Percentiles rank a stretch among this genome's conserved stretches.
These are phyloP conservation scores for Elongisporangium undulatum DNA, from an alignment of 352 stramenopile species.

Conservation along the genomic window DNA sequence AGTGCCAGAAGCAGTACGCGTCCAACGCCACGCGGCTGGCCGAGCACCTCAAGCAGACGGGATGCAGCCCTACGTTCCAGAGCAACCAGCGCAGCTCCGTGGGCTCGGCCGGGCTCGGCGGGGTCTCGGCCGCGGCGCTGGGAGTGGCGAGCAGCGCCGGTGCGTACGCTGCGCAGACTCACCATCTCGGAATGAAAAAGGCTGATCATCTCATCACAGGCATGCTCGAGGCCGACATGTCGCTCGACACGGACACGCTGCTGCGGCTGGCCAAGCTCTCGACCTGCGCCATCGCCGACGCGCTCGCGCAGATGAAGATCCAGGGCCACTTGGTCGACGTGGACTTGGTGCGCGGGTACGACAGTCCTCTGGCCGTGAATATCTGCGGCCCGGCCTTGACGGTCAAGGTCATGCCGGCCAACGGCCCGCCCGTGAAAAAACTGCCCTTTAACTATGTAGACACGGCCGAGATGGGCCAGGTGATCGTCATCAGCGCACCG, in stretches of 20 bases:
- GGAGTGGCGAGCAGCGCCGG: constrained; percentile 6
- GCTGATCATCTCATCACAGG: constrained; percentile 52
- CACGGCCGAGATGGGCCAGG: constrained; percentile 63
- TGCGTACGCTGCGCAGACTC: constrained; percentile 27
- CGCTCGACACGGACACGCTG: constrained; percentile 55
- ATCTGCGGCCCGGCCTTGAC: constrained; percentile 76
- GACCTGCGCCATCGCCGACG: constrained; percentile 77
- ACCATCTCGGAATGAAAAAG: constrained; percentile 37
- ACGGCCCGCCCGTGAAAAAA: constrained; percentile 52
- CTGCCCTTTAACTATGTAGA: constrained; percentile 79
- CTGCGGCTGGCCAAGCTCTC: constrained; percentile 72
- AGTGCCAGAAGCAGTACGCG: constrained; percentile 85
- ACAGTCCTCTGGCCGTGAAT: constrained; percentile 50
- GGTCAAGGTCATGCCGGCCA: constrained; percentile 70
- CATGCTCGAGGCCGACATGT: constrained; percentile 65
- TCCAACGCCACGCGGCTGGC: constrained; percentile 78
- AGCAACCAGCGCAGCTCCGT: constrained; percentile 63
- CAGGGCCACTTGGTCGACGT: constrained; percentile 77
- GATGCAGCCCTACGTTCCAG: constrained; percentile 70
- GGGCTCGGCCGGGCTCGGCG: constrained; percentile 15
- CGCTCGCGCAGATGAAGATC: constrained; percentile 72
- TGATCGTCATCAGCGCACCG: constrained; percentile 76
- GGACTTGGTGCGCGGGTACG: constrained; percentile 57
- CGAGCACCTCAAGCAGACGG: constrained; percentile 71
- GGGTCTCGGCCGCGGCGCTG: constrained; percentile 10